A percentile compares a stretch with the other conserved stretches of the same genome.
Evolutionary conservation across 169 alveolate genomes (phyloP).

Genomic region (Eimeria falciformis): DNA sequence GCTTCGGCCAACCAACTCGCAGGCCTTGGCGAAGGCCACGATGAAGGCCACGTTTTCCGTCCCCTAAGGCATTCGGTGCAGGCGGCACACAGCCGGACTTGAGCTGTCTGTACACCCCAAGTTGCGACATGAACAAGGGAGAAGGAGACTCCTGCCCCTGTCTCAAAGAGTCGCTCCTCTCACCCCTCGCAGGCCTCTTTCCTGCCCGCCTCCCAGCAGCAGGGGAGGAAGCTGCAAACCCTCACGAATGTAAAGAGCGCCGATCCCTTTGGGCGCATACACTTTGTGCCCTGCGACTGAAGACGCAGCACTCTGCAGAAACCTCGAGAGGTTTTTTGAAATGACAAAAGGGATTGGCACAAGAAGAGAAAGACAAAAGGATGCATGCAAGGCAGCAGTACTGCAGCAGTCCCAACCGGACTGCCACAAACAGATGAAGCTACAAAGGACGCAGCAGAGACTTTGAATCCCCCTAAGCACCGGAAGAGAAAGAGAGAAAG

Average conservation of each 20-base stretch:
- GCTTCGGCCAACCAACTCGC: slow-evolving; percentile 27
- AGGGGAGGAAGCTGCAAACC: slow-evolving; percentile 29
- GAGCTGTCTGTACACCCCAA: too few relatives aligned
- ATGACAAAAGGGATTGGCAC: background rate
- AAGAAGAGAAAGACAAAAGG: too few relatives aligned
- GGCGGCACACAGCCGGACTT: too few relatives aligned
- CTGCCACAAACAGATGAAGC: background rate
- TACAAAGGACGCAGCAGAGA: background rate
- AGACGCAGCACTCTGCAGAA: background rate
- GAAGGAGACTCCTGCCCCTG: too few relatives aligned
- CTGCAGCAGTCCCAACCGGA: too few relatives aligned
- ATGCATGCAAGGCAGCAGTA: background rate
- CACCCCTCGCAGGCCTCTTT: slow-evolving; percentile 67
- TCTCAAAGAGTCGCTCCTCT: background rate
- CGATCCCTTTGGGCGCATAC: slow-evolving; percentile 76
- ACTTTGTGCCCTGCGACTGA: slow-evolving; percentile 77
- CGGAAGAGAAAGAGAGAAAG: background rate
- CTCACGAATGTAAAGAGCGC: slow-evolving; percentile 70
- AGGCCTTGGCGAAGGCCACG: slow-evolving; percentile 68
- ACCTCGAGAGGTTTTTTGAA: background rate
- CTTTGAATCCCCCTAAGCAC: background rate
- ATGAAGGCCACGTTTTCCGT: slow-evolving; percentile 74
- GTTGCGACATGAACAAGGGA: background rate
- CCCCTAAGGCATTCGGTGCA: too few relatives aligned
- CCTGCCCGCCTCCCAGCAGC: slow-evolving; percentile 74